Evolutionary conservation across 1,139 yeast species (phyloP).

Genomic region (Yamadazyma blattariae): DNA sequence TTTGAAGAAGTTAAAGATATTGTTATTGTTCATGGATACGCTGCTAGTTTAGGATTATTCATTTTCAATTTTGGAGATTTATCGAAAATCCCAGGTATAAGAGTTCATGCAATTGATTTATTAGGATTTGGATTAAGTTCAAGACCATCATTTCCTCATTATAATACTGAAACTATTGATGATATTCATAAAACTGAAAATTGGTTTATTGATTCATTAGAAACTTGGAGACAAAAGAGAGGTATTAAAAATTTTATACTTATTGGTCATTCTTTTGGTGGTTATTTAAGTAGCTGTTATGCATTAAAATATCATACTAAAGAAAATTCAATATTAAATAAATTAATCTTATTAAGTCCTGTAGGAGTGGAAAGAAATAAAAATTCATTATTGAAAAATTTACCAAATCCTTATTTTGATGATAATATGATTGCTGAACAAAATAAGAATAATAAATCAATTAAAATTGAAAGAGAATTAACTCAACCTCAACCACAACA

Average conservation of each 20-base stretch:
- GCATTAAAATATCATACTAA: constrained; percentile 57
- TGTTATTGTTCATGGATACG: constrained; percentile 47
- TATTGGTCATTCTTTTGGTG: constrained; percentile 93
- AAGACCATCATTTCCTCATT: constrained; percentile 39
- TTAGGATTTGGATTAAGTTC: constrained; percentile 46
- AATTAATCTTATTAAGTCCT: constrained; percentile 43
- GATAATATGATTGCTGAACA: constrained; percentile 26
- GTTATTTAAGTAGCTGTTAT: constrained; percentile 78
- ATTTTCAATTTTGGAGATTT: constrained; percentile 39
- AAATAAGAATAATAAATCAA: constrained; percentile 25
- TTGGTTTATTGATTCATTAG: constrained; percentile 80
- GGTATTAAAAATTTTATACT: constrained; percentile 60
- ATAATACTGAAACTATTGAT: constrained; percentile 27
- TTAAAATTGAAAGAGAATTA: constrained; percentile 12
- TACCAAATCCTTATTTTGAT: constrained; percentile 16
- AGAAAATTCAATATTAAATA: constrained; percentile 33
- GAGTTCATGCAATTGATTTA: constrained; percentile 45
- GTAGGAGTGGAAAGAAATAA: constrained; percentile 44
- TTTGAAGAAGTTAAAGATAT: constrained; percentile 24
- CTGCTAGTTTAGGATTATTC: constrained; percentile 46
- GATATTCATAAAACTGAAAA: constrained; percentile 53
- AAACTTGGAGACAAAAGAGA: constrained; percentile 70
- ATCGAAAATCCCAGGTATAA: constrained; percentile 39
- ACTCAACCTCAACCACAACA: constrained; percentile 4
- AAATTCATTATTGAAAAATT: constrained; percentile 26